These are phyloP conservation scores for Triangularia setosa DNA, from an alignment of 2,329 filamentous ascomycete genomes.

Conservation along the genomic window DNA sequence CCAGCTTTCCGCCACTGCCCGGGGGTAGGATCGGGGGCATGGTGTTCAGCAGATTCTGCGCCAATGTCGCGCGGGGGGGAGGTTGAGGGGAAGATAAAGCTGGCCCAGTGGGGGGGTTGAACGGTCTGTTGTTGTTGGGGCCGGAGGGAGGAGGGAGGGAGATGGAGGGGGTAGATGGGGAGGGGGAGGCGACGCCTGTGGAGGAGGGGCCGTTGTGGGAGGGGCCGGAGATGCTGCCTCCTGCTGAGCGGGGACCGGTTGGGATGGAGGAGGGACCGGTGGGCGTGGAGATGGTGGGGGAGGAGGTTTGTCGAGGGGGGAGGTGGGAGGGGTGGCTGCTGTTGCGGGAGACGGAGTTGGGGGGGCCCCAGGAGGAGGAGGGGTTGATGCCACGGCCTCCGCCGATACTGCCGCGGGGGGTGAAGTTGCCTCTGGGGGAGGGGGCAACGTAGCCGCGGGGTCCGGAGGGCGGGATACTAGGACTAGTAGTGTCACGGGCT, in stretches of 20 bases:
- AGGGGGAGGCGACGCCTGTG: background rate
- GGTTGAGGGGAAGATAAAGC: slow-evolving; percentile 33
- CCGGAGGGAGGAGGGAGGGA: background rate
- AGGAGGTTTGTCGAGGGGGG: slow-evolving; percentile 16
- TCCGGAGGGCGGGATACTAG: slow-evolving; percentile 49
- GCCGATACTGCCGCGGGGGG: slow-evolving; percentile 41
- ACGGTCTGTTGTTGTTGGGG: slow-evolving; percentile 37
- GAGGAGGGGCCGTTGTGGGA: background rate
- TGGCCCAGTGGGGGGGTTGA: slow-evolving; percentile 57
- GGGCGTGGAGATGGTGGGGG: slow-evolving; percentile 29
- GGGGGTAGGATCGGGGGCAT: slow-evolving; percentile 48
- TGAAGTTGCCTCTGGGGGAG: slow-evolving; percentile 40
- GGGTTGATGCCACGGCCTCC: slow-evolving; percentile 34
- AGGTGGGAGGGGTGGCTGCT: slow-evolving; percentile 25
- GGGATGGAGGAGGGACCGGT: slow-evolving; percentile 40
- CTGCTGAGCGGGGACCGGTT: slow-evolving; percentile 43
- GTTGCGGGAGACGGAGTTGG: slow-evolving; percentile 24
- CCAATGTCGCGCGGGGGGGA: slow-evolving; percentile 42
- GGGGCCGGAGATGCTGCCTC: slow-evolving; percentile 14
- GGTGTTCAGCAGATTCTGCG: slow-evolving; percentile 49
- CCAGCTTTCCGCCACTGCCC: slow-evolving; percentile 48
- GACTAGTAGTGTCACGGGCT: slow-evolving; percentile 38
- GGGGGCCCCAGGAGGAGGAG: background rate
- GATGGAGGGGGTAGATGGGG: slow-evolving; percentile 21
- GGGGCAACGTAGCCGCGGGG: slow-evolving; percentile 51